Conservation (phyloP, 331 rosid genomes). For the Rosa hybrid region DNA sequence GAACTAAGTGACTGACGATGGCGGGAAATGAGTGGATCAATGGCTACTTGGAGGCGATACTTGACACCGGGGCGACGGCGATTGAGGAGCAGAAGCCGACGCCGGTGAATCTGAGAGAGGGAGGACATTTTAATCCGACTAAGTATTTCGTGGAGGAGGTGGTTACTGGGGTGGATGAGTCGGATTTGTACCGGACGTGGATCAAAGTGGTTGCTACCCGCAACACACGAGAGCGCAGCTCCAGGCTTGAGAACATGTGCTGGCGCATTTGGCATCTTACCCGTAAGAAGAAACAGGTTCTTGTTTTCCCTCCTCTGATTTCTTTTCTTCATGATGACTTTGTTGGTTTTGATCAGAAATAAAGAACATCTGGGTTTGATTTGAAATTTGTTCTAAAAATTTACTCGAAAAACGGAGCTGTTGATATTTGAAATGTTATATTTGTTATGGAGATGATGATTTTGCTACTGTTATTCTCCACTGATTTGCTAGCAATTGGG, state of each 20-base stretch:
- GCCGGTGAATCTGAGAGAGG: slow-evolving; percentile 51
- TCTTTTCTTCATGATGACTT: not conserved
- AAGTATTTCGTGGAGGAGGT: slow-evolving; percentile 95
- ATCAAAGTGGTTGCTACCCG: slow-evolving; percentile 93
- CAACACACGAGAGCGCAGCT: slow-evolving; percentile 84
- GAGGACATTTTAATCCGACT: slow-evolving; percentile 78
- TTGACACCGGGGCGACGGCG: slow-evolving; percentile 71
- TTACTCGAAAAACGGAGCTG: too few species aligned
- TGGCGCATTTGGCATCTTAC: slow-evolving; percentile 99
- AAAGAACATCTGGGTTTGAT: not conserved
- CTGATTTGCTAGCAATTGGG: not conserved
- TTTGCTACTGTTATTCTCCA: not conserved
- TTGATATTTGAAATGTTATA: not conserved
- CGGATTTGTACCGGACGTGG: slow-evolving; percentile 91
- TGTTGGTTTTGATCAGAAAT: not conserved
- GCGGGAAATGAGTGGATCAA: slow-evolving; percentile 98
- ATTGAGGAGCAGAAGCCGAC: slow-evolving; percentile 71
- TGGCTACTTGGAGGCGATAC: slow-evolving; percentile 87
- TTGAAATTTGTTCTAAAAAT: not conserved
- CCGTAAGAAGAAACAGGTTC: slow-evolving; percentile 92
- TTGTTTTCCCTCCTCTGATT: not conserved
- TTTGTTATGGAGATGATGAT: not conserved
- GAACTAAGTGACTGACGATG: slow-evolving; percentile 28
- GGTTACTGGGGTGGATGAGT: slow-evolving; percentile 84
- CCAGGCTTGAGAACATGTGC: slow-evolving; percentile 96